These are phyloP conservation scores for Mortierella sp. DNA, from an alignment of 371 early-diverging fungal species.

Conservation along the genomic window DNA sequence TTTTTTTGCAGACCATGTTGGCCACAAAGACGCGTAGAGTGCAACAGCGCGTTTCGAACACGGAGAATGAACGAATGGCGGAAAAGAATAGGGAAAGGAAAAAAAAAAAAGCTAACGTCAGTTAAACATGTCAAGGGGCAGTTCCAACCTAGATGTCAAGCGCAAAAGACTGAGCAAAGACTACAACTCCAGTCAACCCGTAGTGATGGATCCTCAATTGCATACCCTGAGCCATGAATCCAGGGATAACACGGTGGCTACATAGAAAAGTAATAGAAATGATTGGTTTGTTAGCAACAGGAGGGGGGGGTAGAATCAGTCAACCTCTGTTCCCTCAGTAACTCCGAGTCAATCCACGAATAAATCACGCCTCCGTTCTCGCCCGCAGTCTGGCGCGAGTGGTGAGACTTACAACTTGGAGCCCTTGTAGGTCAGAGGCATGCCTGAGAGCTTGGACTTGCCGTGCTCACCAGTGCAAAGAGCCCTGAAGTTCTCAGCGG, in stretches of 20 bases:
- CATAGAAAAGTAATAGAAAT: not conserved
- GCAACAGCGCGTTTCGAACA: too few relatives aligned
- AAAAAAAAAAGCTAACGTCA: not conserved
- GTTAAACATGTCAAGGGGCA: not conserved
- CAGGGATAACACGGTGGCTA: constrained; percentile 92
- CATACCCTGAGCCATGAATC: constrained; percentile 99
- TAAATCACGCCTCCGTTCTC: not conserved
- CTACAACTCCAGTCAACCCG: too few relatives aligned
- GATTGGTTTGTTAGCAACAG: not conserved
- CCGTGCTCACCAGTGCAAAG: constrained; percentile 84
- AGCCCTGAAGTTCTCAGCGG: constrained; percentile 97
- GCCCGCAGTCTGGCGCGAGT: not conserved
- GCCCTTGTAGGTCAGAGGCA: constrained; percentile 83
- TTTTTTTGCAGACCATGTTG: too few relatives aligned
- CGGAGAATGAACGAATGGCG: not conserved
- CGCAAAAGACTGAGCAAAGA: too few relatives aligned
- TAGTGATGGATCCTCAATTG: constrained; percentile 23
- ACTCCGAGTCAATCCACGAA: not conserved
- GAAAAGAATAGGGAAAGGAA: not conserved
- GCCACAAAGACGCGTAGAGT: too few relatives aligned
- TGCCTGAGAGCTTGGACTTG: constrained; percentile 68
- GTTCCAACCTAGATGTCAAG: not conserved
- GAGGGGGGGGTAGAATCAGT: too few relatives aligned
- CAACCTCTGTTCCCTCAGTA: not conserved
- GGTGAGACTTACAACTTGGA: constrained; percentile 75